Percentiles rank a stretch among this genome's conserved stretches.
Evolutionary conservation across 345 rosid genomes (phyloP).

Genomic region (Gynandropsis gynandra): DNA sequence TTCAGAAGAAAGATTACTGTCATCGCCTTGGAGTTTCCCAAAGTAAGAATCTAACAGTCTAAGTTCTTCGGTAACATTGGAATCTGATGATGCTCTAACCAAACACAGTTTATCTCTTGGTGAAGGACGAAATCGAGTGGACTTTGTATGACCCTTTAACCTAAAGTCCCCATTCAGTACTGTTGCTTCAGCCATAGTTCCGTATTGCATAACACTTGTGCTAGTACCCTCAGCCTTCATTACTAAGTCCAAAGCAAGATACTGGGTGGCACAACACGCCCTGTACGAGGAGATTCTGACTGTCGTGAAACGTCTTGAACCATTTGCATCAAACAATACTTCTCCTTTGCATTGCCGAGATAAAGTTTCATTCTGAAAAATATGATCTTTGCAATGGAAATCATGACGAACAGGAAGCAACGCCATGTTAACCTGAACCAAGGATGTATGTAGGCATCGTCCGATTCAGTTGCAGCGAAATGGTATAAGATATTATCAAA

Average conservation of each 20-base stretch:
- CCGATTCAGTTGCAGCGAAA: no score
- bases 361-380: conserved; percentile 20
- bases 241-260: conserved; percentile 18
- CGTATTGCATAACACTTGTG: conserved; percentile 22
- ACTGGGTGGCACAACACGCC: conserved; percentile 17
- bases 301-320: conserved; percentile 22
- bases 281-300: conserved; percentile 9
- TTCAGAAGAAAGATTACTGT: conserved; percentile 20
- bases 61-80: conserved; percentile 29
- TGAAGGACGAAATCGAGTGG: conserved; percentile 16
- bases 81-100: conserved; percentile 27
- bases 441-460: not conserved
- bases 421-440: conserved; percentile 41
- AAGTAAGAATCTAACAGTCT: conserved; percentile 65
- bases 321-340: conserved; percentile 20
- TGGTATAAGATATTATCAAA: no score
- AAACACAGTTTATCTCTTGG: conserved; percentile 16
- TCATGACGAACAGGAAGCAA: conserved; percentile 39
- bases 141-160: conserved; percentile 15
- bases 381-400: conserved; percentile 29
- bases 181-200: conserved; percentile 7
- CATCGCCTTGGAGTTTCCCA: conserved; percentile 34
- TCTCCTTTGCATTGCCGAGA: conserved; percentile 19
- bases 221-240: conserved; percentile 14
- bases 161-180: conserved; percentile 10